Conservation (phyloP, 208 protist genomes). For the Spongospora subterranea region DNA sequence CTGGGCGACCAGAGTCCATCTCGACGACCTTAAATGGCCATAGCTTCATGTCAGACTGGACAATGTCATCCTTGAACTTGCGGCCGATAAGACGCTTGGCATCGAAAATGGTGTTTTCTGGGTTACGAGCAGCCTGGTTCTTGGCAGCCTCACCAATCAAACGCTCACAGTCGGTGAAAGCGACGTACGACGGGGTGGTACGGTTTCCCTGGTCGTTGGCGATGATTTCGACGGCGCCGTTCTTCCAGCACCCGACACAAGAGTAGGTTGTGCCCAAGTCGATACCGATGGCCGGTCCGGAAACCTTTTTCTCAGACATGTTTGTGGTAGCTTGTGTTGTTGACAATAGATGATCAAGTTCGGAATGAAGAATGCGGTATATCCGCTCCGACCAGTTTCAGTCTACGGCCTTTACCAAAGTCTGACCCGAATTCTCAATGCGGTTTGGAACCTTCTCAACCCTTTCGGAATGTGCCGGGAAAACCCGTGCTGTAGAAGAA, state of each 20-base stretch:
- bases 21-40: constrained; percentile 86
- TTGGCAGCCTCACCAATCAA: constrained; percentile 81
- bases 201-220: constrained; percentile 81
- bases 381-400: too few species aligned
- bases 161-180: constrained; percentile 75
- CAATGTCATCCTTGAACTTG: constrained; percentile 76
- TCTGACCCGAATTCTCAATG: too few species aligned
- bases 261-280: constrained; percentile 80
- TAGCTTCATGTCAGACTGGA: constrained; percentile 82
- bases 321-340: too few species aligned
- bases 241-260: constrained; percentile 78
- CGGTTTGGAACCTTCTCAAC: neutral
- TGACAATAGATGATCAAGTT: neutral
- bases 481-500: too few species aligned
- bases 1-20: constrained; percentile 78
- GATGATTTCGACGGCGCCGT: constrained; percentile 82
- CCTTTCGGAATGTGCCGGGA: neutral
- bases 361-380: neutral
- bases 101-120: constrained; percentile 89
- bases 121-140: constrained; percentile 85
- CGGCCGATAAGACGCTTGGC: constrained; percentile 88
- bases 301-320: constrained; percentile 63
- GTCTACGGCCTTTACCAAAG: too few species aligned
- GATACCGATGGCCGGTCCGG: constrained; percentile 72
- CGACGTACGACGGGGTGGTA: constrained; percentile 76